phyloP scores from a whole-genome alignment of 176 grass and related monocot genomes.

The Triticum monococcum region DNA sequence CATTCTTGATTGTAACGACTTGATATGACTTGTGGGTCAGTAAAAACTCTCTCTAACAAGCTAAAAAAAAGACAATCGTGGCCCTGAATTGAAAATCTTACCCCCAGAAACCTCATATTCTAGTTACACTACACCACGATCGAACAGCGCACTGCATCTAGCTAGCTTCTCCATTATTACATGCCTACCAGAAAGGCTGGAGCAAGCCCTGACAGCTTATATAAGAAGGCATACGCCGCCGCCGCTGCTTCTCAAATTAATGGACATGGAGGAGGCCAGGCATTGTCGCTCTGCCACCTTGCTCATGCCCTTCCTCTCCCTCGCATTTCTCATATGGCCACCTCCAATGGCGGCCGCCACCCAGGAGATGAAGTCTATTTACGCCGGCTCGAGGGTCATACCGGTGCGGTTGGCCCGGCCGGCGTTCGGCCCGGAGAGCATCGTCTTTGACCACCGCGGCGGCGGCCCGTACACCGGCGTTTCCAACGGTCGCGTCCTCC shows the following conservation, averaged over 20 bases:
- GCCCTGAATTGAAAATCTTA: too few species aligned
- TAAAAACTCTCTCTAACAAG: too few species aligned
- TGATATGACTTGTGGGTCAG: too few species aligned
- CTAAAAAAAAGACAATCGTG: too few species aligned
- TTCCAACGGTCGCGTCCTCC: conserved; percentile 75
- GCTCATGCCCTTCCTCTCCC: neutral
- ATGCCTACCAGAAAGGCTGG: neutral
- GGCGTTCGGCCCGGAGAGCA: conserved; percentile 81
- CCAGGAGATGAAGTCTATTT: conserved; percentile 48
- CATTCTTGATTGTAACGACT: too few species aligned
- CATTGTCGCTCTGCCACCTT: conserved; percentile 6
- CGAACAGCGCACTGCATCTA: neutral
- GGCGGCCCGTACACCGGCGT: conserved; percentile 80
- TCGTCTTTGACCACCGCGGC: conserved; percentile 73
- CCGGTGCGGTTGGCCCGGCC: conserved; percentile 40
- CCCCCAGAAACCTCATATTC: too few species aligned
- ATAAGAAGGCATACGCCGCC: neutral
- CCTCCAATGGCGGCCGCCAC: conserved; percentile 12
- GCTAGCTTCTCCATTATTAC: neutral
- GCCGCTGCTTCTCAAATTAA: neutral
- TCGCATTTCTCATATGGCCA: conserved; percentile 9
- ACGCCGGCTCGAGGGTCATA: conserved; percentile 26
- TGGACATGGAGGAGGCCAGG: conserved; percentile 34
- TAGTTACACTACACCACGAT: neutral
- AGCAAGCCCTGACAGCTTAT: neutral